A percentile compares a stretch with the other conserved stretches of the same genome.
Evolutionary conservation across 1,284 basidiomycete genomes (phyloP).

Genomic region (Cystobasidiaceae sp.): DNA sequence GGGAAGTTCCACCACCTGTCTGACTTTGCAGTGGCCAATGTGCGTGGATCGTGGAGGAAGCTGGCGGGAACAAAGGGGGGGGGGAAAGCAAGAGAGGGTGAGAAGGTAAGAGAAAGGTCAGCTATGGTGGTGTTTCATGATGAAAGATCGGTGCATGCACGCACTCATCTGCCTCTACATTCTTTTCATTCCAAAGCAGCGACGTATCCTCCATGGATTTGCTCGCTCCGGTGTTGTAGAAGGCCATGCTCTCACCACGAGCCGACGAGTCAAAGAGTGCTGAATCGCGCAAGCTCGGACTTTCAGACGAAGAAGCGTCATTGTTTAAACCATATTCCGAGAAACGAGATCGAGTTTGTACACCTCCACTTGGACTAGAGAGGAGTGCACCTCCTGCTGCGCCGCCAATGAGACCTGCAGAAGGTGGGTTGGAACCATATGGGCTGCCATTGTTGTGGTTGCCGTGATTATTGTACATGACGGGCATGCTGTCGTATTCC

Average conservation of each 20-base stretch:
- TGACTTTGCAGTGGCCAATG: constrained; percentile 22
- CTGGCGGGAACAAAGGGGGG: too few species aligned
- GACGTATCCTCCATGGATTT: constrained; percentile 29
- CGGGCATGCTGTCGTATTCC: constrained; percentile 4
- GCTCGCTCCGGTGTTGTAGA: too few species aligned
- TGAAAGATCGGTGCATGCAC: background rate
- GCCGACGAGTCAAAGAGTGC: constrained; percentile 10
- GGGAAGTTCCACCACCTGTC: constrained; percentile 32
- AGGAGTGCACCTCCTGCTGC: too few species aligned
- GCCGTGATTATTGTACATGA: too few species aligned
- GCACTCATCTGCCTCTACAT: constrained; percentile 40
- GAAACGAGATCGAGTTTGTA: constrained; percentile 16
- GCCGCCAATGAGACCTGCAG: too few species aligned
- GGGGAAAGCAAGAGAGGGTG: background rate
- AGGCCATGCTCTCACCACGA: constrained; percentile 13
- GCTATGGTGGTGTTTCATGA: background rate
- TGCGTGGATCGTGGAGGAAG: constrained; percentile 29
- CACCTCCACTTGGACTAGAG: too few species aligned
- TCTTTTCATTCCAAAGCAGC: constrained; percentile 40
- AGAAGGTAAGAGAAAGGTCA: constrained; percentile 16
- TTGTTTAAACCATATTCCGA: constrained; percentile 26
- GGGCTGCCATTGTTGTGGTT: too few species aligned
- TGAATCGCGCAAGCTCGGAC: constrained; percentile 12
- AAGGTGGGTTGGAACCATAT: background rate
- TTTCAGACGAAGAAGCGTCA: constrained; percentile 9